Evolutionary conservation across 169 alveolate species (phyloP).

Genomic region (Toxoplasma gondii): DNA sequence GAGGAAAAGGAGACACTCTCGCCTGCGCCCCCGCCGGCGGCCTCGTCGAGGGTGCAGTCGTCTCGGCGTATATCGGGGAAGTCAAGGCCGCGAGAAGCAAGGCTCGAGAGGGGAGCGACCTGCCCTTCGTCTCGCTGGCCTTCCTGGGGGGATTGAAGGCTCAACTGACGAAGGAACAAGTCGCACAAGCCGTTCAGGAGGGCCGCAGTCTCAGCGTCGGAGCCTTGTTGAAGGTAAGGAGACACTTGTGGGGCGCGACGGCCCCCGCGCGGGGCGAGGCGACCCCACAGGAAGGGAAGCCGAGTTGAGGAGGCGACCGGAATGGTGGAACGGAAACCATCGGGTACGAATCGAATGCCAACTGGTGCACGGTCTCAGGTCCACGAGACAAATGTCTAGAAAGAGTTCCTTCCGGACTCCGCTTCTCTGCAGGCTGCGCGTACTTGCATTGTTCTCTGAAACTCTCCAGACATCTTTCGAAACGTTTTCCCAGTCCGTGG

Average conservation of each 20-base stretch:
- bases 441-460: too few relatives aligned
- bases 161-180: neutral
- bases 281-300: neutral
- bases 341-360: too few relatives aligned
- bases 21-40: neutral
- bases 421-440: too few relatives aligned
- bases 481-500: too few relatives aligned
- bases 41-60: slow-evolving; percentile 4
- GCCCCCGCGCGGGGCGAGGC: neutral
- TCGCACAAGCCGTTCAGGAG: neutral
- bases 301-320: neutral
- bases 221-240: neutral
- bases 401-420: too few relatives aligned
- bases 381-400: too few relatives aligned
- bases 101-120: neutral
- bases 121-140: slow-evolving; percentile 6
- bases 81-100: neutral
- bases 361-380: too few relatives aligned
- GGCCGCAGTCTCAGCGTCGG: slow-evolving; percentile 11
- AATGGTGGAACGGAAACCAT: neutral
- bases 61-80: neutral
- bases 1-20: neutral
- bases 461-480: too few relatives aligned
- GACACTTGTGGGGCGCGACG: neutral
- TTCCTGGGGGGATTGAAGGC: slow-evolving; percentile 9